Evolutionary conservation across 257 asterid species (phyloP).

Genomic region (Ligustrum vulgare): DNA sequence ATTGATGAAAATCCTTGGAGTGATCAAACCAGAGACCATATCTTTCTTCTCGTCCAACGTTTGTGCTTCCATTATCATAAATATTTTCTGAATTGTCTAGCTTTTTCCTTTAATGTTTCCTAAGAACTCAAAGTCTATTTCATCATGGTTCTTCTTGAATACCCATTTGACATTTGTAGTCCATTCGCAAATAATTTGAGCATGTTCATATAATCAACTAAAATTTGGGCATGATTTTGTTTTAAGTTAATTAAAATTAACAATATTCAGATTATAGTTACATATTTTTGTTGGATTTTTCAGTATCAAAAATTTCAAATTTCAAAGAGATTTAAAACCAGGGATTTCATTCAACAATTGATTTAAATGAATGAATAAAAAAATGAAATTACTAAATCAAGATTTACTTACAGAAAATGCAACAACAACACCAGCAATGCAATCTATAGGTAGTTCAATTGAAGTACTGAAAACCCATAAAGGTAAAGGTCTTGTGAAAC

Average conservation of each 20-base stretch:
- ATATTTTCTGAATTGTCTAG: constrained; percentile 82
- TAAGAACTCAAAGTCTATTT: constrained; percentile 85
- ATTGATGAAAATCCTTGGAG: constrained; percentile 75
- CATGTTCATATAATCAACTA: background rate
- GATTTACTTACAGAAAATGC: constrained; percentile 79
- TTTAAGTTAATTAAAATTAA: background rate
- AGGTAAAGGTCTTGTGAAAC: constrained; percentile 85
- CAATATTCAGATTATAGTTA: background rate
- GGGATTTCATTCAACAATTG: background rate
- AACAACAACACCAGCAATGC: constrained; percentile 92
- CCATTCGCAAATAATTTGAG: no score
- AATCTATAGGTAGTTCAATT: constrained; percentile 82
- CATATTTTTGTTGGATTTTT: background rate
- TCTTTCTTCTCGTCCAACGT: constrained; percentile 78
- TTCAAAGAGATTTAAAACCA: background rate
- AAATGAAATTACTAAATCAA: background rate
- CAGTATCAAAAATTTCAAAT: background rate
- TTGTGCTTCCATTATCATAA: constrained; percentile 88
- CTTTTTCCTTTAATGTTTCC: constrained; percentile 81
- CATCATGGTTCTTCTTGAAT: constrained; percentile 80
- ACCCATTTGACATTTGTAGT: constrained; percentile 74
- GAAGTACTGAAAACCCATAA: constrained; percentile 91
- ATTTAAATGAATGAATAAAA: background rate
- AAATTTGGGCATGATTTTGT: background rate
- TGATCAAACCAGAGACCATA: constrained; percentile 91